A percentile compares a stretch with the other conserved stretches of the same genome.
These are phyloP conservation scores for Cardamine chenopodiifolia DNA, from an alignment of 345 rosid species.

Conservation along the genomic window DNA sequence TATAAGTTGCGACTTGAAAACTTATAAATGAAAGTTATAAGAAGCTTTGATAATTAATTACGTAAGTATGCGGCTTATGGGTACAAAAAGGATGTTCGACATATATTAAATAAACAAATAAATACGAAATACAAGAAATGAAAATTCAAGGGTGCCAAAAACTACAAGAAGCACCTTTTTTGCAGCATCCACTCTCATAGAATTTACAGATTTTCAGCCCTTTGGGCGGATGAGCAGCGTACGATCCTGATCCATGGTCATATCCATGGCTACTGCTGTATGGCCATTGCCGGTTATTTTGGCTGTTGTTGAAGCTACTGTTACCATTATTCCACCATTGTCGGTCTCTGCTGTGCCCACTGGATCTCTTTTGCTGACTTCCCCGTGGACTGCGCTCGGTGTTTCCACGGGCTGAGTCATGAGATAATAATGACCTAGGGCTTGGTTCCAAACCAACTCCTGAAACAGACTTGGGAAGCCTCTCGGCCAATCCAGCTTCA, in stretches of 20 bases:
- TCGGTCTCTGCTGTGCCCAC: conserved; percentile 61
- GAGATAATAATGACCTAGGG: conserved; percentile 43
- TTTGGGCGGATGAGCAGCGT: conserved; percentile 60
- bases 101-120: conserved; percentile 24
- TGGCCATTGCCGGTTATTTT: conserved; percentile 58
- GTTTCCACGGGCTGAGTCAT: conserved; percentile 47
- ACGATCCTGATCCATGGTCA: conserved; percentile 57
- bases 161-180: conserved; percentile 76
- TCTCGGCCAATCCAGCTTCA: conserved; percentile 49
- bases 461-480: conserved; percentile 41
- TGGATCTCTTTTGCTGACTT: conserved; percentile 54
- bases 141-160: conserved; percentile 68
- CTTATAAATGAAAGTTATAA: background rate
- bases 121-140: conserved; percentile 32
- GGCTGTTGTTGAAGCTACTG: conserved; percentile 52
- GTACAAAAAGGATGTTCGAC: conserved; percentile 28
- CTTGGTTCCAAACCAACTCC: conserved; percentile 35
- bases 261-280: conserved; percentile 50
- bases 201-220: conserved; percentile 79
- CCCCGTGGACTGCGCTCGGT: conserved; percentile 54
- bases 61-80: conserved; percentile 10
- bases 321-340: conserved; percentile 47
- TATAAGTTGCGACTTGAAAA: background rate
- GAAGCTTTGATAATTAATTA: conserved; percentile 3
- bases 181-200: conserved; percentile 71